These are phyloP conservation scores for Dendrothele bispora DNA, from an alignment of 768 basidiomycete genomes.

Conservation along the genomic window DNA sequence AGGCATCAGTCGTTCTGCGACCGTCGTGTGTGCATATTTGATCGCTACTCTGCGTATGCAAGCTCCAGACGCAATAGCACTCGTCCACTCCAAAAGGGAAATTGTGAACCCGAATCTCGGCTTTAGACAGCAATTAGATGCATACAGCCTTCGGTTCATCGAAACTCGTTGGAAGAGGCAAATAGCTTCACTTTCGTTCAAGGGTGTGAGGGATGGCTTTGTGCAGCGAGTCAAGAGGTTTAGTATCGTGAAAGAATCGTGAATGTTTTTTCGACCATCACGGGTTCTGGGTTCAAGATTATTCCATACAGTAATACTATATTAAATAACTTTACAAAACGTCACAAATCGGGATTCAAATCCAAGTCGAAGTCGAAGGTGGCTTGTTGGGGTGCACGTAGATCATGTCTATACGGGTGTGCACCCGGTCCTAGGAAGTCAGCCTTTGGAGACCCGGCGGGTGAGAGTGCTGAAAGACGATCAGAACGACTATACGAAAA, in stretches of 20 bases:
- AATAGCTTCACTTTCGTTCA: too few species aligned
- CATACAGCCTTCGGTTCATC: too few species aligned
- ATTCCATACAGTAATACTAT: too few species aligned
- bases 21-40: conserved; percentile 74
- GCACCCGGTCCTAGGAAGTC: conserved; percentile 49
- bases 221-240: too few species aligned
- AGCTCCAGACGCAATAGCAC: conserved; percentile 52
- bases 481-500: conserved; percentile 1
- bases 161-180: too few species aligned
- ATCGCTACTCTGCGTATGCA: conserved; percentile 54
- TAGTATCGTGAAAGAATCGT: too few species aligned
- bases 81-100: conserved; percentile 54
- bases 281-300: too few species aligned
- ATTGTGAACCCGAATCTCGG: conserved; percentile 69
- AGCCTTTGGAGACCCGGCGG: conserved; percentile 58
- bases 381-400: conserved; percentile 57
- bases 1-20: conserved; percentile 75
- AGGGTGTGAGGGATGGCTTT: too few species aligned
- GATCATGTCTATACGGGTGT: conserved; percentile 73
- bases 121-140: conserved; percentile 58
- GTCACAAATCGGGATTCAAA: conserved; percentile 76
- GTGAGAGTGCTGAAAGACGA: conserved; percentile 29
- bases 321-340: too few species aligned
- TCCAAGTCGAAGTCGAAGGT: conserved; percentile 83
- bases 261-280: too few species aligned